Evolutionary conservation across 805 yeast genomes (phyloP).

Genomic region (Saccharomycopsis sp.): DNA sequence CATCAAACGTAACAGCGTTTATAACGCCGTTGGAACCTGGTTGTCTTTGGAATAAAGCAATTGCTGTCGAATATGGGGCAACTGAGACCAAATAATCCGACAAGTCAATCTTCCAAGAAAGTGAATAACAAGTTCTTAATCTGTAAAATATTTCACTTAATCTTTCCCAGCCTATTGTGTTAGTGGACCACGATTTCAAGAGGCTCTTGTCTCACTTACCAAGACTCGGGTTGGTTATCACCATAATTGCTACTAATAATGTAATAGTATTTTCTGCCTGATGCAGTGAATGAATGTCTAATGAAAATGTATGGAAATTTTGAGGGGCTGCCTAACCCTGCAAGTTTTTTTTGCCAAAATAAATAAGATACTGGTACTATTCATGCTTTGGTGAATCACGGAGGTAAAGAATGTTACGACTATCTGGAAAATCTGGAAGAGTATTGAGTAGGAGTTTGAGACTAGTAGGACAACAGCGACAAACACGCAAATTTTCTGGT

Average conservation of each 20-base stretch:
- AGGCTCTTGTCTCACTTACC: not conserved
- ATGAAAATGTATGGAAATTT: not conserved
- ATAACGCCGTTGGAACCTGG: conserved; percentile 11
- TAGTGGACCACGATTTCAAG: not conserved
- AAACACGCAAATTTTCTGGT: too few relatives aligned
- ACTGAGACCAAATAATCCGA: conserved; percentile 39
- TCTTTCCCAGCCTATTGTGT: conserved; percentile 57
- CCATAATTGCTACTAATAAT: conserved; percentile 14
- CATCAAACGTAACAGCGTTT: not conserved
- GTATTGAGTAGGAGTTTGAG: too few relatives aligned
- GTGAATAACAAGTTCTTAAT: conserved; percentile 47
- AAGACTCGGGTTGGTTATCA: conserved; percentile 15
- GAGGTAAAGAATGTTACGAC: too few relatives aligned
- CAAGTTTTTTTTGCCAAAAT: not conserved
- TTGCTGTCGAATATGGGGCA: conserved; percentile 47
- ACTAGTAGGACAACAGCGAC: too few relatives aligned
- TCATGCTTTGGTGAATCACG: too few relatives aligned
- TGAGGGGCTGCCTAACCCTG: not conserved
- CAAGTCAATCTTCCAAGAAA: conserved; percentile 44
- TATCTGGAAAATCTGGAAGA: too few relatives aligned
- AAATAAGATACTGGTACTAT: too few relatives aligned
- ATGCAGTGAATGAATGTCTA: not conserved
- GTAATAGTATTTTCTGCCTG: not conserved
- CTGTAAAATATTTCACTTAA: conserved; percentile 65
- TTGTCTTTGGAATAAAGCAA: conserved; percentile 42